Evolutionary conservation across 306 rosid genomes (phyloP), one percentile per base, ranked within the genome.

Genomic region (Rubus parviflorus): DNA sequence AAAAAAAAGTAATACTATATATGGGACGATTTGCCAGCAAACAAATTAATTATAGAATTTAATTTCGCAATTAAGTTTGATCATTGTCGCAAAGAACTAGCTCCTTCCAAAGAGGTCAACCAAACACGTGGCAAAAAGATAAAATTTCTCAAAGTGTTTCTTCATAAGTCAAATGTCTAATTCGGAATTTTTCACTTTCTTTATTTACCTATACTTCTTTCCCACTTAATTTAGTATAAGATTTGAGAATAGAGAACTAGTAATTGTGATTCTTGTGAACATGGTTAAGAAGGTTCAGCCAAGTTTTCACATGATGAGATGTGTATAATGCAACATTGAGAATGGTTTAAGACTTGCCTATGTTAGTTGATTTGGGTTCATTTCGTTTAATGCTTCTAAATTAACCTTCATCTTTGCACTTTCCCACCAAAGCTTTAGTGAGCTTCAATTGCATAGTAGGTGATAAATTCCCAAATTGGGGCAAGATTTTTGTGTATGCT

Each of bases 101-200:
- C 37, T 42, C 23, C 74, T 46, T 41, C 20, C 25, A 76, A 40
- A 49, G 51, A n/a, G 69, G 79, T 75, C 60, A 51, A 53, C 85
- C 78, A 46, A 37, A 54, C 85, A 71, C 75, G 45, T 76, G 75
- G 62, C 62, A 11, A 43, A 71, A 40, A 15, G 10, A 45, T 20
- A 2, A 11, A 3, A 54, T 64, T 23, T 8, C 25, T 41, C 22
- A 73, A 13, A 11, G 51, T 53, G 64, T 17, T 69, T 19, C 25
- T 42, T 58, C 40, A 37, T 37, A 10, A 37, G 58, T 70, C 70
- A 58, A 78, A 48, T 30, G 46, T 46, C 22, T 3, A 11, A 62
- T 63, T 62, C 62, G 52, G 47, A 38, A 41, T 19, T 9, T 2
- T 40, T n/a, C 30, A 72, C 76, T 42, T 41, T 56, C 56, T 5